phyloP scores from a whole-genome alignment of 225 moss, liverwort and hornwort species.

The Rhytidiadelphus loreus region DNA sequence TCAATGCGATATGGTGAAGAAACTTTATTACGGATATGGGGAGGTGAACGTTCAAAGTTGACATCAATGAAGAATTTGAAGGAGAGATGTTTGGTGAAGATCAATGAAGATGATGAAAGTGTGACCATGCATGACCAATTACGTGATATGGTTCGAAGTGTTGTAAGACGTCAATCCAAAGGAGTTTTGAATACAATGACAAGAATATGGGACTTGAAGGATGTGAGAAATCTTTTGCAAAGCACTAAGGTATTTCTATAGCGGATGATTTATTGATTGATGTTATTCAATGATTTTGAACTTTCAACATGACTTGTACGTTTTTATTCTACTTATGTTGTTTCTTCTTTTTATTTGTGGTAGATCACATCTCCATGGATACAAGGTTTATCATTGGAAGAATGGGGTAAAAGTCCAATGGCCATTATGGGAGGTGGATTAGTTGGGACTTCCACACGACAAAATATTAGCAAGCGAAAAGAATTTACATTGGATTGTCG shows the following conservation, averaged over 20 bases:
- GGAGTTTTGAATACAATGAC: not conserved
- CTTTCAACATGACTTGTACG: too few species aligned
- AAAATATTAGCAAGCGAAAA: rapidly evolving
- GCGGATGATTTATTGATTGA: too few species aligned
- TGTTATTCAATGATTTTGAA: too few species aligned
- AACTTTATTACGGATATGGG: too few species aligned
- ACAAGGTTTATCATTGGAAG: too few species aligned
- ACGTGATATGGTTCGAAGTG: not conserved
- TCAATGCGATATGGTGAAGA: too few species aligned
- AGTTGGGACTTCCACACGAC: rapidly evolving
- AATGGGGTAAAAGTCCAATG: too few species aligned
- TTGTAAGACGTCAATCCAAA: not conserved
- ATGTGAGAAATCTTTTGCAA: not conserved
- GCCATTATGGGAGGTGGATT: rapidly evolving
- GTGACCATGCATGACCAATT: not conserved
- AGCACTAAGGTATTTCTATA: not conserved
- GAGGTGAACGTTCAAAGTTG: too few species aligned
- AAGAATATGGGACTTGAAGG: not conserved
- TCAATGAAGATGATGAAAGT: not conserved
- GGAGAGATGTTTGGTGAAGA: not conserved
- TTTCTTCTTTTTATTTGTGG: too few species aligned
- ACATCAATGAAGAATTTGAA: not conserved
- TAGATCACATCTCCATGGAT: rapidly evolving
- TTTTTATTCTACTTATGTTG: too few species aligned
- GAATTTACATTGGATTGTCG: too few species aligned